A percentile compares a stretch with the other conserved stretches of the same genome.
These are phyloP conservation scores for Apiotrichum akiyoshidainum DNA, from an alignment of 1,284 basidiomycete species.

Conservation along the genomic window DNA sequence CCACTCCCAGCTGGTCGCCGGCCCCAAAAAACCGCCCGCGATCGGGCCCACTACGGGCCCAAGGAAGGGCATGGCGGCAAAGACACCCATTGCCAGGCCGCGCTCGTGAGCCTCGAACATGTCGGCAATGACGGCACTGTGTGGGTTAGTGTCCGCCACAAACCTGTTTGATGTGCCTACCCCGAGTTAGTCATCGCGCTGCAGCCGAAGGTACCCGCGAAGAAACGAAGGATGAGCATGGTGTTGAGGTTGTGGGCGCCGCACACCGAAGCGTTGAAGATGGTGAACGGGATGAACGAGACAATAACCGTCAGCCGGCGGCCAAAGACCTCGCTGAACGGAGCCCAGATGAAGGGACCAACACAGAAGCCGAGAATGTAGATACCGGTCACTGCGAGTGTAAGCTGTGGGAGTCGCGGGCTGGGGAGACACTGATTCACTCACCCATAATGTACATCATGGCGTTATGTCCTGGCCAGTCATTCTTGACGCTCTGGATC, in stretches of 20 bases:
- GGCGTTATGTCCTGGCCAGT: conserved; percentile 21
- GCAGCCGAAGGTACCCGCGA: conserved; percentile 51
- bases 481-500: conserved; percentile 18
- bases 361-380: conserved; percentile 18
- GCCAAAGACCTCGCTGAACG: conserved; percentile 37
- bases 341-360: conserved; percentile 34
- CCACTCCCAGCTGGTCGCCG: conserved; percentile 48
- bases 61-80: conserved; percentile 51
- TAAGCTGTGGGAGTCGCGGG: background rate
- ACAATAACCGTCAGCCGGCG: conserved; percentile 46
- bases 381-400: conserved; percentile 18
- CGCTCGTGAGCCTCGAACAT: conserved; percentile 48
- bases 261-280: conserved; percentile 51
- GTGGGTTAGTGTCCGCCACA: background rate
- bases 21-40: conserved; percentile 14
- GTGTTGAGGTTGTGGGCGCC: conserved; percentile 48
- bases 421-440: background rate
- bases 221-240: conserved; percentile 52
- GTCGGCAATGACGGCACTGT: conserved; percentile 50
- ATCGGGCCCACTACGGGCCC: conserved; percentile 35
- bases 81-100: conserved; percentile 52
- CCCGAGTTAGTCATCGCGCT: conserved; percentile 52
- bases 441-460: conserved; percentile 23
- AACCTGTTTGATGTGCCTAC: background rate
- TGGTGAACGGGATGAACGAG: conserved; percentile 47